A percentile compares a stretch with the other conserved stretches of the same genome.
Evolutionary conservation across 805 yeast species (phyloP).

Genomic region (Spathaspora passalidarum): DNA sequence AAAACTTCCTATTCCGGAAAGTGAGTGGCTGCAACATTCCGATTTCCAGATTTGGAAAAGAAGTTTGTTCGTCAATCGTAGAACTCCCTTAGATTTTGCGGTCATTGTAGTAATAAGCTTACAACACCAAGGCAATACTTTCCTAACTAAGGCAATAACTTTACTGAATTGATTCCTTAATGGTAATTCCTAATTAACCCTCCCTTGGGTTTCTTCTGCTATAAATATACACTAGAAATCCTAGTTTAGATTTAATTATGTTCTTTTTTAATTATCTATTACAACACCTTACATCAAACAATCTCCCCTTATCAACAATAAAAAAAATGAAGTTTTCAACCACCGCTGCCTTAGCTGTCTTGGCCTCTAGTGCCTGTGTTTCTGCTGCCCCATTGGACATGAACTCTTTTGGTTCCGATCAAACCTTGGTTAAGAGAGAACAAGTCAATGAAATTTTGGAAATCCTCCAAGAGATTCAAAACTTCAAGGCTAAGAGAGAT

Average conservation of each 20-base stretch:
- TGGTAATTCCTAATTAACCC: no score
- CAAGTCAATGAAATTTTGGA: conserved; percentile 32
- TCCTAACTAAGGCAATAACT: neutral
- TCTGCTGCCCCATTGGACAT: conserved; percentile 28
- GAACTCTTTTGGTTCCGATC: conserved; percentile 15
- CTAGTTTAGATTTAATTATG: neutral
- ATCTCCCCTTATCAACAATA: neutral
- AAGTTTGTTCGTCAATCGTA: neutral
- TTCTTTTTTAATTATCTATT: neutral
- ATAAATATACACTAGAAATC: neutral
- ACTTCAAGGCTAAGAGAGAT: conserved; percentile 35
- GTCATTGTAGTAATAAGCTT: no score
- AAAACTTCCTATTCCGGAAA: neutral
- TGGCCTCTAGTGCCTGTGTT: conserved; percentile 36
- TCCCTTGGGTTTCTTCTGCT: neutral
- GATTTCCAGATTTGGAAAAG: neutral
- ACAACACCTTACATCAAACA: neutral
- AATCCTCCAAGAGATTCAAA: conserved; percentile 30
- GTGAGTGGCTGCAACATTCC: neutral
- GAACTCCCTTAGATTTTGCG: neutral
- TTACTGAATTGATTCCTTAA: neutral
- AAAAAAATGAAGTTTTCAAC: conserved; percentile 38
- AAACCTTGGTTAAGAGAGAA: conserved; percentile 30
- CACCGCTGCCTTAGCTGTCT: conserved; percentile 37
- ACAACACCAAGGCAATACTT: neutral